Evolutionary conservation across 495 filamentous ascomycete species (phyloP).

Genomic region (Pseudevernia furfuracea): DNA sequence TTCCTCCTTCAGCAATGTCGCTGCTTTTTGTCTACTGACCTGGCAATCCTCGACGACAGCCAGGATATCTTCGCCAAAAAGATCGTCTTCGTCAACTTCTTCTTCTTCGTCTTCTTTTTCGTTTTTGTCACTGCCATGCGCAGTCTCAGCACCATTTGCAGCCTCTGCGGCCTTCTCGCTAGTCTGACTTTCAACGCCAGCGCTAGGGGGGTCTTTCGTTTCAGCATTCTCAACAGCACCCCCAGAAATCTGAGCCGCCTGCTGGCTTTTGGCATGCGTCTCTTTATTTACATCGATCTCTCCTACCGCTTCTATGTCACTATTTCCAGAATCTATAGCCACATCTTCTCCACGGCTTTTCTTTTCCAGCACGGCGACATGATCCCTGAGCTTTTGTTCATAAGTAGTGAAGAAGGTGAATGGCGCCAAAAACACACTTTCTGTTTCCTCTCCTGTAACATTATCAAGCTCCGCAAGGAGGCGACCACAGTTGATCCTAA

Average conservation of each 20-base stretch:
- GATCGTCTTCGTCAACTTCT: background rate
- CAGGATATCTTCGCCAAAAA: background rate
- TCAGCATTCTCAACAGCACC: background rate
- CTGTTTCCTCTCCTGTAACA: background rate
- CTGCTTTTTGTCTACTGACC: background rate
- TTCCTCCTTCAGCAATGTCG: background rate
- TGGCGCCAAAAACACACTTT: background rate
- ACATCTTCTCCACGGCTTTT: background rate
- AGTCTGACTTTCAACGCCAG: background rate
- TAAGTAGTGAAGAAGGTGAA: background rate
- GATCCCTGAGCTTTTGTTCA: background rate
- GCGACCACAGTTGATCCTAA: background rate
- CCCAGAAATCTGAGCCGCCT: background rate
- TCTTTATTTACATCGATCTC: background rate
- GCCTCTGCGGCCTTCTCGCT: background rate
- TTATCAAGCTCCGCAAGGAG: background rate
- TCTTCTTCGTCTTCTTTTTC: too few relatives aligned
- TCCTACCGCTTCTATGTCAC: background rate
- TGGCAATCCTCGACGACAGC: background rate
- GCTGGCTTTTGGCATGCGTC: background rate
- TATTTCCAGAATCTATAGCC: background rate
- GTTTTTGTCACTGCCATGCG: background rate
- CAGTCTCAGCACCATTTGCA: background rate
- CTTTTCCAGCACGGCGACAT: background rate
- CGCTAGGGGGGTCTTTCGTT: background rate